These are phyloP conservation scores for Ogataea angusta DNA, from an alignment of 805 yeast species.

Conservation along the genomic window DNA sequence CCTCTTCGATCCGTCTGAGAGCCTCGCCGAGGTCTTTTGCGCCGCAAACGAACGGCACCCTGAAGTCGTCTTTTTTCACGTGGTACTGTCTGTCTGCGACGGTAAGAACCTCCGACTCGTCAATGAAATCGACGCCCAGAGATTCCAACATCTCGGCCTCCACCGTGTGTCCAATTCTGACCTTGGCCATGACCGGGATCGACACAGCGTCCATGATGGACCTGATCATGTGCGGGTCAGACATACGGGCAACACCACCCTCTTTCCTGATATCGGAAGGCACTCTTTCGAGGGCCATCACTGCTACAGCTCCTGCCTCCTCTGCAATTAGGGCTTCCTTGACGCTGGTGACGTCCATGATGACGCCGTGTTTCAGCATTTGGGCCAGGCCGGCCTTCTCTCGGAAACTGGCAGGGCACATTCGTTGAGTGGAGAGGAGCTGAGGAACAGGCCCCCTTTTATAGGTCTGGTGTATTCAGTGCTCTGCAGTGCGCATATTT, in stretches of 20 bases:
- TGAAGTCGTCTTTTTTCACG: constrained; percentile 55
- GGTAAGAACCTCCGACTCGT: constrained; percentile 80
- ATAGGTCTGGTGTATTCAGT: background rate
- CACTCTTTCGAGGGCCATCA: constrained; percentile 81
- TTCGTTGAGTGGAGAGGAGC: background rate
- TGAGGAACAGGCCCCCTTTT: background rate
- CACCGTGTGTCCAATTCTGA: constrained; percentile 77
- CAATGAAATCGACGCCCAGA: constrained; percentile 73
- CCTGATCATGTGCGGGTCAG: constrained; percentile 76
- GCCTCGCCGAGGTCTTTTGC: constrained; percentile 82
- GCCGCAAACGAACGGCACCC: constrained; percentile 81
- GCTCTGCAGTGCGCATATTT: background rate
- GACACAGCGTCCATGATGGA: constrained; percentile 69
- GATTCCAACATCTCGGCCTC: constrained; percentile 78
- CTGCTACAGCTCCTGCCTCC: constrained; percentile 84
- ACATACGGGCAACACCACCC: constrained; percentile 83
- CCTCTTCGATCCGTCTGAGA: constrained; percentile 71
- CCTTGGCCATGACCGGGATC: constrained; percentile 82
- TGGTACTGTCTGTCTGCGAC: constrained; percentile 73
- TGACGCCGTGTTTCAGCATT: constrained; percentile 79
- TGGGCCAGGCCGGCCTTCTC: constrained; percentile 80
- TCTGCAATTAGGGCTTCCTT: constrained; percentile 83
- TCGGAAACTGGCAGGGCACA: constrained; percentile 33
- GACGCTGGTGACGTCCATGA: constrained; percentile 71
- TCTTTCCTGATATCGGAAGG: constrained; percentile 83